These are phyloP conservation scores for Irpex sp. DNA, from an alignment of 1,284 basidiomycete species.

Conservation along the genomic window DNA sequence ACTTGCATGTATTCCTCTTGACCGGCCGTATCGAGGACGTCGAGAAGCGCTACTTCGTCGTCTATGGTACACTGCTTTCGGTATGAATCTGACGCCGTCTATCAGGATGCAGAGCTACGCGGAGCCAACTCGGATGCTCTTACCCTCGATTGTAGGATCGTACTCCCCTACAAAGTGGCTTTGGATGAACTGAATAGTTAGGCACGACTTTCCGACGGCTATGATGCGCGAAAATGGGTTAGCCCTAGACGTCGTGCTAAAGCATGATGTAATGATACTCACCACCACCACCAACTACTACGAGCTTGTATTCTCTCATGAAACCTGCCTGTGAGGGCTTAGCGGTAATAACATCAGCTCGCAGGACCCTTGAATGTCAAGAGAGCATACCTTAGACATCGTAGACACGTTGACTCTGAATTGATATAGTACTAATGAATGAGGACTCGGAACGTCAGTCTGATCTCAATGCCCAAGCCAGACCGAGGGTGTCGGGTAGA, in stretches of 20 bases:
- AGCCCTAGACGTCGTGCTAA: neutral
- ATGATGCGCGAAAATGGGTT: neutral
- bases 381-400: neutral
- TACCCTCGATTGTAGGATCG: constrained; percentile 95
- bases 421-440: no score
- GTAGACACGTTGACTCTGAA: neutral
- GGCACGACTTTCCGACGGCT: constrained; percentile 96
- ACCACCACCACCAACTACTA: constrained; percentile 98
- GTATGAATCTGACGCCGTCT: constrained; percentile 75
- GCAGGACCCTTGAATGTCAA: neutral
- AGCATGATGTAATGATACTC: constrained; percentile 28
- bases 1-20: constrained; percentile 97
- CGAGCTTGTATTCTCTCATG: constrained; percentile 93
- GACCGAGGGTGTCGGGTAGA: neutral
- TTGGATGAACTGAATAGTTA: constrained; percentile 98
- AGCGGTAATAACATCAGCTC: neutral
- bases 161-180: constrained; percentile 98
- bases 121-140: constrained; percentile 11
- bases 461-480: no score
- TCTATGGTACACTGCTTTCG: constrained; percentile 96
- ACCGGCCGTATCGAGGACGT: constrained; percentile 97
- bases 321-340: constrained; percentile 67
- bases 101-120: neutral
- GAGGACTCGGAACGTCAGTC: no score
- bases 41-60: constrained; percentile 95